Conservation (phyloP, 2,329 filamentous ascomycete species). For the Penicillium sp. region DNA sequence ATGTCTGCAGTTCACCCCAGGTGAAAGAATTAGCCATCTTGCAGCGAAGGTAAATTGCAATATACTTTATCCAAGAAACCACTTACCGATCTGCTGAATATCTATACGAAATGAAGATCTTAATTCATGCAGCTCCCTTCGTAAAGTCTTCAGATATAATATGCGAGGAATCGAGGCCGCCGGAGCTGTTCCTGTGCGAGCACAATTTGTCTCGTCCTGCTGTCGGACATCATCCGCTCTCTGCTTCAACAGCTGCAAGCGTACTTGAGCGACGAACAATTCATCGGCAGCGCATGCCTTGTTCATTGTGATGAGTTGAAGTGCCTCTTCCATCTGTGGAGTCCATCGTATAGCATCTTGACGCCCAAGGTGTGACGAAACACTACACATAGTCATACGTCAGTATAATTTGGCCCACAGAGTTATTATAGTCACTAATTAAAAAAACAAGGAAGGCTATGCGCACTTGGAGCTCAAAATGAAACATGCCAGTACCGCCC, state of each 20-base stretch:
- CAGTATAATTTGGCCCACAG: not conserved
- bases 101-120: constrained; percentile 25
- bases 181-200: constrained; percentile 9
- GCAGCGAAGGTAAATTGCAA: not conserved
- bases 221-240: constrained; percentile 31
- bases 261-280: constrained; percentile 36
- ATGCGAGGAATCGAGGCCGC: constrained; percentile 14
- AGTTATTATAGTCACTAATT: too few relatives aligned
- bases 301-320: constrained; percentile 28
- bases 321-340: constrained; percentile 40
- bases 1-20: constrained; percentile 20
- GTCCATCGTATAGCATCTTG: constrained; percentile 39
- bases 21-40: not conserved
- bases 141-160: constrained; percentile 33
- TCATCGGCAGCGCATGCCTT: constrained; percentile 29
- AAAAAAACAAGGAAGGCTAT: not conserved
- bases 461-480: constrained; percentile 32
- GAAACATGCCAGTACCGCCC: constrained; percentile 33
- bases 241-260: constrained; percentile 37
- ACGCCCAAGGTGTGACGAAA: constrained; percentile 37
- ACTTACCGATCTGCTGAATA: constrained; percentile 23
- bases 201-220: constrained; percentile 25
- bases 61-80: not conserved
- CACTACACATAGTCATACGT: constrained; percentile 18
- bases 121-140: constrained; percentile 34